Conservation (phyloP, 192 early-diverging fungal genomes). For the Gamsiella multidivaricata region DNA sequence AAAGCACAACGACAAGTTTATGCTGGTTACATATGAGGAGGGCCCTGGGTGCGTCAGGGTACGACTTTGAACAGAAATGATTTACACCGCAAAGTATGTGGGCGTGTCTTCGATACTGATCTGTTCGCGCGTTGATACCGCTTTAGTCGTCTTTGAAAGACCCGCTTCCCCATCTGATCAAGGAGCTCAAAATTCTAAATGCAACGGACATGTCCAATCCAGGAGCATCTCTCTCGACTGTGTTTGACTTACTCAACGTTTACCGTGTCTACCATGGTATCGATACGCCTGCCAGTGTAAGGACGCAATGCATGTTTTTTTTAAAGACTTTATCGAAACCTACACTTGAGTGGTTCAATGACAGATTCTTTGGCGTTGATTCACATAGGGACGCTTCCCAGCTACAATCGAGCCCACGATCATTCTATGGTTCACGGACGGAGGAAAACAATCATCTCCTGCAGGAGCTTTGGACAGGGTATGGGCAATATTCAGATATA, state of each 20-base stretch:
- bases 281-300: constrained; percentile 74
- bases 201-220: constrained; percentile 76
- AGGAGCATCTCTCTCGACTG: constrained; percentile 69
- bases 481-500: no score
- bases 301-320: background rate
- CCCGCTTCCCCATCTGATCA: constrained; percentile 62
- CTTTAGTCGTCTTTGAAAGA: constrained; percentile 60
- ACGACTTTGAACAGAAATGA: background rate
- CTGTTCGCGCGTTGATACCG: background rate
- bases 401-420: constrained; percentile 70
- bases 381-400: constrained; percentile 71
- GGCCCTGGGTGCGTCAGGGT: constrained; percentile 63
- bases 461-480: constrained; percentile 56
- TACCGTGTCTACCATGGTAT: constrained; percentile 70
- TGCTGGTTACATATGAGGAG: constrained; percentile 79
- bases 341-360: no score
- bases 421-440: constrained; percentile 88
- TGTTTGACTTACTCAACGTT: constrained; percentile 77
- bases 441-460: constrained; percentile 63
- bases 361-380: no score
- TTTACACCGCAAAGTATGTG: background rate
- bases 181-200: constrained; percentile 70
- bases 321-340: no score
- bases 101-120: background rate
- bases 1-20: constrained; percentile 77